Evolutionary conservation across 2,329 filamentous ascomycete species (phyloP).

Genomic region (Exophiala phaeomuriformis): DNA sequence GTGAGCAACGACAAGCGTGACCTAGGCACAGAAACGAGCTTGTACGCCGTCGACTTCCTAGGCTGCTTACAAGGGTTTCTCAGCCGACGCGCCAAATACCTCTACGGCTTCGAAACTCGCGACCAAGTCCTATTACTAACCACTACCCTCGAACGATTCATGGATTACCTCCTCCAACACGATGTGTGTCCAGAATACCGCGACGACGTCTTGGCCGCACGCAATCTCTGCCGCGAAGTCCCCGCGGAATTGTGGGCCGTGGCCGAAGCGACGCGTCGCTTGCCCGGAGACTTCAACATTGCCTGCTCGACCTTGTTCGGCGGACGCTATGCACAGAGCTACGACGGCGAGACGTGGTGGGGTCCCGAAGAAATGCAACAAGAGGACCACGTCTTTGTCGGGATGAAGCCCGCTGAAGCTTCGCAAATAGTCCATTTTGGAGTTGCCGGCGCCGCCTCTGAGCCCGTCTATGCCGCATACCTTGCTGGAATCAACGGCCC

Average conservation of each 20-base stretch:
- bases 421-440: constrained; percentile 45
- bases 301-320: constrained; percentile 64
- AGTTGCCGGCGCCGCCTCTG: constrained; percentile 41
- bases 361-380: constrained; percentile 27
- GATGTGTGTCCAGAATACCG: constrained; percentile 77
- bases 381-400: constrained; percentile 27
- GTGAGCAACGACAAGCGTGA: constrained; percentile 44
- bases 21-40: constrained; percentile 36
- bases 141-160: constrained; percentile 71
- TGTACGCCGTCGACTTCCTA: constrained; percentile 73
- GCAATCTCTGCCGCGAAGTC: constrained; percentile 59
- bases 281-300: constrained; percentile 77
- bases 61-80: constrained; percentile 71
- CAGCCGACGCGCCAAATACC: constrained; percentile 50
- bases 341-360: constrained; percentile 39
- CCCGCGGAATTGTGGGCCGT: constrained; percentile 59
- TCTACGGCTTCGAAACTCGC: constrained; percentile 50
- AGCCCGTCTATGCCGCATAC: constrained; percentile 36
- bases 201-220: constrained; percentile 58
- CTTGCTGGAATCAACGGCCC: constrained; percentile 31
- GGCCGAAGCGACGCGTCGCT: constrained; percentile 41
- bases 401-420: constrained; percentile 43
- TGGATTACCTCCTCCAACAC: constrained; percentile 79
- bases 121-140: constrained; percentile 53
- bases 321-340: constrained; percentile 42